A percentile compares a stretch with the other conserved stretches of the same genome.
phyloP scores from a whole-genome alignment of 306 rosid genomes.

The Malus fusca region DNA sequence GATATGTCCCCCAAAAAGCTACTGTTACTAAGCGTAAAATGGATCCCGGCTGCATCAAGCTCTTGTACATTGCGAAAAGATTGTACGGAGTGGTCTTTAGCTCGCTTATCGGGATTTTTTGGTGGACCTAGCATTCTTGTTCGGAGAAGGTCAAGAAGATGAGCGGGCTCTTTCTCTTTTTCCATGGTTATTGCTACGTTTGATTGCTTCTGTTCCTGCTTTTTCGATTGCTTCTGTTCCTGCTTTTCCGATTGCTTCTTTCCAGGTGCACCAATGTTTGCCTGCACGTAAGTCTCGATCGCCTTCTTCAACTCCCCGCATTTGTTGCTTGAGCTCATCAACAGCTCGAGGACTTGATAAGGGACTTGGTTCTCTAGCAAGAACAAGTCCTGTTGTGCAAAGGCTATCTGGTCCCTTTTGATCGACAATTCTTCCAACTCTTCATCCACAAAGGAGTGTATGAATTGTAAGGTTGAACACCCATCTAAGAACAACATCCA shows the following conservation, averaged over 20 bases:
- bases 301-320: rapidly evolving
- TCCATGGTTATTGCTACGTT: background rate
- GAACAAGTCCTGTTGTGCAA: conserved; percentile 15
- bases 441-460: background rate
- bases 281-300: background rate
- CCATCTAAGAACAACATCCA: conserved; percentile 22
- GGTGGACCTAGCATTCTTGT: too few relatives aligned
- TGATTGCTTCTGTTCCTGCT: too few relatives aligned
- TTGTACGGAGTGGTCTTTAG: background rate
- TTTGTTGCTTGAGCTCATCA: background rate
- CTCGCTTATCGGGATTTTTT: rapidly evolving
- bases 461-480: conserved; percentile 10
- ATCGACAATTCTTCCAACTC: background rate
- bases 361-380: conserved; percentile 31
- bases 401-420: background rate
- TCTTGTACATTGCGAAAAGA: conserved; percentile 16
- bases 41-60: conserved; percentile 12
- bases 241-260: too few relatives aligned
- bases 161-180: background rate
- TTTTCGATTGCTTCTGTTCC: background rate
- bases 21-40: background rate
- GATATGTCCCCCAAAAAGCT: background rate
- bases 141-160: too few relatives aligned
- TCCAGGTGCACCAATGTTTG: background rate
- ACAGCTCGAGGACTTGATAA: conserved; percentile 2